Evolutionary conservation across 768 basidiomycete genomes (phyloP), one percentile per base, ranked within the genome.

Genomic region (Kockovaella imperatae): DNA sequence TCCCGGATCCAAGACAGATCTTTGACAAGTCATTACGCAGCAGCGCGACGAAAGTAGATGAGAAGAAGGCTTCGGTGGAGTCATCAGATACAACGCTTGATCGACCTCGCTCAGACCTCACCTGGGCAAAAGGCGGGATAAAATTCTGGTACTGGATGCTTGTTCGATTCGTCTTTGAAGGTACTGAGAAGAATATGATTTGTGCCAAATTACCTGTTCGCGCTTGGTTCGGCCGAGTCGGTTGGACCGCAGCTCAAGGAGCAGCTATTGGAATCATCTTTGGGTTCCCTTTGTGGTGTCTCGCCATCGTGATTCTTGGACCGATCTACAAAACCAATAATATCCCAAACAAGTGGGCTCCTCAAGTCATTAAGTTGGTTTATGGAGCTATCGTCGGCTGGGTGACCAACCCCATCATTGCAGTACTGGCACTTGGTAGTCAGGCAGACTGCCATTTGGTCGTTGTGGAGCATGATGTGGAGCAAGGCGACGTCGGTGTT

Each of bases 361-460:
- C 70, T 2, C 64, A 69, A 50, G 53, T 60, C 15, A 72, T 72
- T 52, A 72, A 70, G 42, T 43, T 53, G 28, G 59, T 70, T 3
- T 72, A 64, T 29, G 70, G 61, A 10, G 60, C 62, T 21, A 45
- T 71, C 1, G 42, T 69, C n/a, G 70, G 70, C 2, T 63, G 63
- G 61, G 36, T 69, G 17, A 71, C 70, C 11, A 71, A 71, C 51
- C 70, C 70, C 0, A 48, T 71, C 14, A 69, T 71, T 47, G 70
- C 70, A 1, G 34, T 58, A 8, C 43, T 72, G 34, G 67, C 69
- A 5, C 47, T 72, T 8, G 70, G 70, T 1, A 62, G 59, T 45
- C 70, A 72, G 50, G 65, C 70, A 34, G 67, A 70, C 35, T 67
- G 67, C 51, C 62, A 66, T 50, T 53, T 72, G 29, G 34, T 72